Evolutionary conservation across 2,329 filamentous ascomycete species (phyloP).

Genomic region (Colletotrichum australisinense): DNA sequence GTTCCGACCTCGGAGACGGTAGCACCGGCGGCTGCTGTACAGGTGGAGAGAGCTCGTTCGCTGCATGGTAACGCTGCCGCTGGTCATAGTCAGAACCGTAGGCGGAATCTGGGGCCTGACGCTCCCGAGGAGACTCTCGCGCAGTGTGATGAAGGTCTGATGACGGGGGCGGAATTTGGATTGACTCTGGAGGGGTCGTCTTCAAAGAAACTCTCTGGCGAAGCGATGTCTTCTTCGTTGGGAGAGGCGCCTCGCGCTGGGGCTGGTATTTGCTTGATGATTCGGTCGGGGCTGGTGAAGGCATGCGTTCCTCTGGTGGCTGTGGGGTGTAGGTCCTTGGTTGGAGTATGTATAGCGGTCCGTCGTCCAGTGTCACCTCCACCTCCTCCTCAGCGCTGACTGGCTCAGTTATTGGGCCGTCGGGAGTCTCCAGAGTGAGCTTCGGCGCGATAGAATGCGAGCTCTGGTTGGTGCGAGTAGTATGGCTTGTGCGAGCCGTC

Average conservation of each 20-base stretch:
- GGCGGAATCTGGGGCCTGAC: constrained; percentile 55
- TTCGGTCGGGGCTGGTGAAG: constrained; percentile 56
- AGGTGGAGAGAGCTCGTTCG: constrained; percentile 50
- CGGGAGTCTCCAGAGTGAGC: constrained; percentile 29
- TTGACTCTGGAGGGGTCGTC: constrained; percentile 62
- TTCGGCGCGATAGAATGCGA: constrained; percentile 17
- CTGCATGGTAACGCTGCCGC: constrained; percentile 37
- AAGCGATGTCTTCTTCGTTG: constrained; percentile 55
- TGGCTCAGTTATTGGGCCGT: constrained; percentile 12
- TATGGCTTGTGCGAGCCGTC: constrained; percentile 10
- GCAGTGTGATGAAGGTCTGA: constrained; percentile 48
- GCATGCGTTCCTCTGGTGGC: constrained; percentile 55
- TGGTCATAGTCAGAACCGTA: constrained; percentile 61
- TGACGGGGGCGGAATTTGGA: constrained; percentile 61
- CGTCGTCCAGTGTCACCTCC: constrained; percentile 45
- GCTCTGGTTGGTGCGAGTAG: constrained; percentile 1
- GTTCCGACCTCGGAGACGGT: constrained; percentile 63
- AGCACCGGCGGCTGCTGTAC: constrained; percentile 52
- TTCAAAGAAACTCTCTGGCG: constrained; percentile 66
- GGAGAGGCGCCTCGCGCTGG: constrained; percentile 39
- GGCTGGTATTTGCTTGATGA: constrained; percentile 33
- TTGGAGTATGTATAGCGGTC: constrained; percentile 64
- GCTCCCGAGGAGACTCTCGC: constrained; percentile 15
- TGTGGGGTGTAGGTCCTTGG: constrained; percentile 68
- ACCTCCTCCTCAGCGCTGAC: constrained; percentile 18